Conservation (phyloP, 257 asterid species). For the Verbascum thapsus region DNA sequence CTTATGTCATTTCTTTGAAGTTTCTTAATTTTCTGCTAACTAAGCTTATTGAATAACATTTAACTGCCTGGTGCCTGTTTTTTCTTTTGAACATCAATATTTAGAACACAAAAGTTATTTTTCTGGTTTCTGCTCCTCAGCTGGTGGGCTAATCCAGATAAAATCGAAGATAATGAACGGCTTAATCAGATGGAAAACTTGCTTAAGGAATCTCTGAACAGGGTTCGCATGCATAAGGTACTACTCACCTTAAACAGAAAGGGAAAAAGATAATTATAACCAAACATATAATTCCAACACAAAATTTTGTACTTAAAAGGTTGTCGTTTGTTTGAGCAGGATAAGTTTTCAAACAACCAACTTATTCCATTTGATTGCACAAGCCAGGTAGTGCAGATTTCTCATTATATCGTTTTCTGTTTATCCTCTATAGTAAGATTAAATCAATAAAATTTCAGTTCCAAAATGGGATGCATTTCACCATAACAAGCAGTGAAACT, state of each 20-base stretch:
- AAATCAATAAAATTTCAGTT: slow-evolving; percentile 44
- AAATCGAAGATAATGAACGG: slow-evolving; percentile 61
- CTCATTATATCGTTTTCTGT: slow-evolving; percentile 2
- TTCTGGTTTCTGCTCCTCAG: slow-evolving; percentile 38
- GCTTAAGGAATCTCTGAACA: slow-evolving; percentile 57
- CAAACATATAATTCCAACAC: too few species aligned
- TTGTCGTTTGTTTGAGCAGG: slow-evolving; percentile 38
- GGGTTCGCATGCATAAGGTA: slow-evolving; percentile 59
- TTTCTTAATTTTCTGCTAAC: background rate
- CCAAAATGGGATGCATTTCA: slow-evolving; percentile 45
- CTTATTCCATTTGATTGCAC: slow-evolving; percentile 55
- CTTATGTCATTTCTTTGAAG: background rate
- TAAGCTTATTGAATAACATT: background rate
- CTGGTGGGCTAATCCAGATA: slow-evolving; percentile 84
- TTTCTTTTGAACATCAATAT: background rate
- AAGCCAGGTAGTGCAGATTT: slow-evolving; percentile 45
- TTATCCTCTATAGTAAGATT: background rate
- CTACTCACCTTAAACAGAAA: background rate
- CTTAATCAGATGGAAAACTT: slow-evolving; percentile 77
- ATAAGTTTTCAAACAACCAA: slow-evolving; percentile 48
- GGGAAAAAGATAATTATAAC: too few species aligned
- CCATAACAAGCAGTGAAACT: slow-evolving; percentile 45
- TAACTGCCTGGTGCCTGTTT: background rate
- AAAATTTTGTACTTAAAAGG: too few species aligned
- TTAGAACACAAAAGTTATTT: background rate